Percentiles rank a stretch among this genome's conserved stretches.
Conservation (phyloP, 345 rosid species). For the Linum trigynum region DNA sequence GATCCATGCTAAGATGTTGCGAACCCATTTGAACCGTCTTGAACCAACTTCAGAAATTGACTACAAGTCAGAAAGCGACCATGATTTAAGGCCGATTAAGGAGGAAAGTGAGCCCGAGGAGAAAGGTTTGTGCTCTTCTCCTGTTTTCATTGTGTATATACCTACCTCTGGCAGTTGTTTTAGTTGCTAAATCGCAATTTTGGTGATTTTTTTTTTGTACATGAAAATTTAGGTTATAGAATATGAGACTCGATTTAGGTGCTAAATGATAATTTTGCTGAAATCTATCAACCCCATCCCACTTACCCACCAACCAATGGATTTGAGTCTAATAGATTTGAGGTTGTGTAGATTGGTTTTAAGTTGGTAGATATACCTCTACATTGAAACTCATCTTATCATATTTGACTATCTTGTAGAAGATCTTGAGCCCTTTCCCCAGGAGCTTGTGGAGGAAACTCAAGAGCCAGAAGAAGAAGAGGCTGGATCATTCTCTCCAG, state of each 20-base stretch:
- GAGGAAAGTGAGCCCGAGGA: slow-evolving; percentile 47
- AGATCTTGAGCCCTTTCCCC: slow-evolving; percentile 46
- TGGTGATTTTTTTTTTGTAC: too few species aligned
- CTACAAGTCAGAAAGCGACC: slow-evolving; percentile 35
- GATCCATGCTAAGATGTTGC: slow-evolving; percentile 78
- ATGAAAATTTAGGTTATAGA: too few species aligned
- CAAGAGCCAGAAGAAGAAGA: slow-evolving; percentile 37
- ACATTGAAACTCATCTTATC: background rate
- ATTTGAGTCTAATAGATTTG: too few species aligned
- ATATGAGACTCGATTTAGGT: too few species aligned
- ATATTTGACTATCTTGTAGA: slow-evolving; percentile 22
- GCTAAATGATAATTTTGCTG: too few species aligned
- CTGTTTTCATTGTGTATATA: too few species aligned
- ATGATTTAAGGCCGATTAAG: slow-evolving; percentile 27
- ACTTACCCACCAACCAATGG: too few species aligned
- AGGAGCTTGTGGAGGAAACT: slow-evolving; percentile 57
- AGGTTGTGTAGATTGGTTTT: too few species aligned
- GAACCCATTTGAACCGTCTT: slow-evolving; percentile 61
- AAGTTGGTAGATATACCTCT: background rate
- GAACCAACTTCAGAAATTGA: slow-evolving; percentile 50
- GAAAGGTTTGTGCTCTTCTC: slow-evolving; percentile 16
- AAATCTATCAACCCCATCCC: too few species aligned
- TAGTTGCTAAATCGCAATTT: too few species aligned
- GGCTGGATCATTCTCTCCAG: slow-evolving; percentile 88
- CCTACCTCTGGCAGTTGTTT: too few species aligned